Evolutionary conservation across 805 yeast species (phyloP).

Genomic region (Kodamaea laetipori): DNA sequence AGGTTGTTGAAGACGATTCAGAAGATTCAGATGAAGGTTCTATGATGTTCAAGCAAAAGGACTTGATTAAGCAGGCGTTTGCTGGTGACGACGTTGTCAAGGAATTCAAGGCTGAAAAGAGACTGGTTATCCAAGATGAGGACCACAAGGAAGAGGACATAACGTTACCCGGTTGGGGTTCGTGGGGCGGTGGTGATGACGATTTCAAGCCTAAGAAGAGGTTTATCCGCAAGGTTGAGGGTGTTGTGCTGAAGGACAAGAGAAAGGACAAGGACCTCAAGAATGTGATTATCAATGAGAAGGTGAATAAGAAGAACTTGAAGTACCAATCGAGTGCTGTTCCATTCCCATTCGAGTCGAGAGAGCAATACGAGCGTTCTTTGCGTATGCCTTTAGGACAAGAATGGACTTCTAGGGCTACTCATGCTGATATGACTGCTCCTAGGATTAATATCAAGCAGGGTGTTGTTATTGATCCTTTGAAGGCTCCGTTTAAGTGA

Average conservation of each 20-base stretch:
- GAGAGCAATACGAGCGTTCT: slow-evolving; percentile 93
- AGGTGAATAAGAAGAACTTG: slow-evolving; percentile 75
- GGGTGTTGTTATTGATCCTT: slow-evolving; percentile 88
- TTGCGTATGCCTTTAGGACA: slow-evolving; percentile 95
- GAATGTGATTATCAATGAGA: slow-evolving; percentile 88
- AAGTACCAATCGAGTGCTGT: slow-evolving; percentile 88
- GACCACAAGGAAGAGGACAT: slow-evolving; percentile 85
- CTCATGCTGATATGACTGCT: slow-evolving; percentile 85
- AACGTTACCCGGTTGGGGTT: slow-evolving; percentile 97
- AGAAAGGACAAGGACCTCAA: slow-evolving; percentile 77
- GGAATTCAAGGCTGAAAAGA: slow-evolving; percentile 80
- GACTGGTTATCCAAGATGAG: slow-evolving; percentile 65
- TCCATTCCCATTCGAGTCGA: slow-evolving; percentile 91
- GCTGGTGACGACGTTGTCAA: slow-evolving; percentile 94
- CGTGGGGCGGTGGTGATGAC: slow-evolving; percentile 77
- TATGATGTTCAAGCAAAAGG: slow-evolving; percentile 73
- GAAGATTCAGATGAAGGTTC: slow-evolving; percentile 33
- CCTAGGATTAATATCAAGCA: slow-evolving; percentile 85
- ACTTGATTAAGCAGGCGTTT: slow-evolving; percentile 86
- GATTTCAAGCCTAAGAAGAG: slow-evolving; percentile 55
- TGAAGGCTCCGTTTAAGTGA: slow-evolving; percentile 78
- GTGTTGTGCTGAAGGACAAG: slow-evolving; percentile 68
- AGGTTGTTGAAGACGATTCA: slow-evolving; percentile 33
- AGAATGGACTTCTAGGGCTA: slow-evolving; percentile 89
- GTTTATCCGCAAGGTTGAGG: slow-evolving; percentile 70